Evolutionary conservation across 257 asterid genomes (phyloP).

Genomic region (Fraxinus pennsylvanica): DNA sequence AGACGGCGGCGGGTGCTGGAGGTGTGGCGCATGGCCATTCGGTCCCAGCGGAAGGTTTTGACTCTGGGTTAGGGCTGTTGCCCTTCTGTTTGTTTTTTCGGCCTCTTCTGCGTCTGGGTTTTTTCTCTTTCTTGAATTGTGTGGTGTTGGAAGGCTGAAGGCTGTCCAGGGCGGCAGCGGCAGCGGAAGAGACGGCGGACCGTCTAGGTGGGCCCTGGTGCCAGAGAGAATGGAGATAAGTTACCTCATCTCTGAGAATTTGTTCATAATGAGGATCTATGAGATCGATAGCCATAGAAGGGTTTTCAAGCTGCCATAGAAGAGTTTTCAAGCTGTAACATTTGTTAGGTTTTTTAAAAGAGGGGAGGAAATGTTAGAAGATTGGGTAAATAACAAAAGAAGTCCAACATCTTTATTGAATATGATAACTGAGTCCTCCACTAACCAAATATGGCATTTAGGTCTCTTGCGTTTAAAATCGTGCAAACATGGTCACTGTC

Average conservation of each 20-base stretch:
- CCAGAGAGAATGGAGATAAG: conserved; percentile 77
- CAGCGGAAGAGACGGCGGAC: conserved; percentile 17
- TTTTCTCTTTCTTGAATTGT: conserved; percentile 38
- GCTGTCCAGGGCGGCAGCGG: conserved; percentile 19
- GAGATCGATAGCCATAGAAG: background rate
- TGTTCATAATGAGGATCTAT: conserved; percentile 63
- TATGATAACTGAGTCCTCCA: background rate
- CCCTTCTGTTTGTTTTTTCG: conserved; percentile 11
- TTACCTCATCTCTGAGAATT: conserved; percentile 55
- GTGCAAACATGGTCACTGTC: background rate
- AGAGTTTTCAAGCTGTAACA: background rate
- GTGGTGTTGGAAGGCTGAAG: conserved; percentile 38
- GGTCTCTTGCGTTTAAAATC: background rate
- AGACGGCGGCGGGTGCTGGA: conserved; percentile 34
- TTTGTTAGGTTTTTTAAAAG: background rate
- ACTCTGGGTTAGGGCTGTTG: conserved; percentile 15
- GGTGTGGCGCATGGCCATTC: conserved; percentile 62
- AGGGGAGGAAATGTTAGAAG: background rate
- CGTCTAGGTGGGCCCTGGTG: conserved; percentile 62
- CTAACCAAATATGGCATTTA: background rate
- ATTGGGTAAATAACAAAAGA: background rate
- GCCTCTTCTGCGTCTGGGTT: background rate
- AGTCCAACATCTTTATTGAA: background rate
- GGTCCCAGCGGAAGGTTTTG: conserved; percentile 32
- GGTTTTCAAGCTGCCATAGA: no score